phyloP scores from a whole-genome alignment of 257 asterid genomes.

The Schizonepeta tenuifolia region DNA sequence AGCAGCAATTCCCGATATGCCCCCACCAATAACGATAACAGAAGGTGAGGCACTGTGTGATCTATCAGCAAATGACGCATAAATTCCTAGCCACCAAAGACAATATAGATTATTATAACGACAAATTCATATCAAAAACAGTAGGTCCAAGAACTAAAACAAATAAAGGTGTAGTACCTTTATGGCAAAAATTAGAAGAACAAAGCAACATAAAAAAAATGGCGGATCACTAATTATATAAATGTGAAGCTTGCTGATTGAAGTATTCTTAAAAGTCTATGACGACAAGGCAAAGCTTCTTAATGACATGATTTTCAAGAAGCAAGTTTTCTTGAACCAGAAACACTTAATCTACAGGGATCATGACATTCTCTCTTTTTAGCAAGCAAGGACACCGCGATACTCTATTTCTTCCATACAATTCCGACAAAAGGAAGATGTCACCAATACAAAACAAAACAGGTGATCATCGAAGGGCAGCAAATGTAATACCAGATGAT shows the following conservation, averaged over 20 bases:
- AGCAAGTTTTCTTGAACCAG: neutral
- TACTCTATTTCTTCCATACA: slow-evolving; percentile 16
- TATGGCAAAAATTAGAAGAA: slow-evolving; percentile 19
- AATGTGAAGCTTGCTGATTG: neutral
- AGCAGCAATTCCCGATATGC: slow-evolving; percentile 97
- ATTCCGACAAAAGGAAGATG: neutral
- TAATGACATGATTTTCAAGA: slow-evolving; percentile 9
- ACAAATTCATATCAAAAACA: slow-evolving; percentile 5
- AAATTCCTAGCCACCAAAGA: slow-evolving; percentile 49
- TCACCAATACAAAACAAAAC: neutral
- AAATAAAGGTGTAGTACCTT: neutral
- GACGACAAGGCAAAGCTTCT: neutral
- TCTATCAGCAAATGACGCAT: slow-evolving; percentile 56
- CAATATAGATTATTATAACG: slow-evolving; percentile 21
- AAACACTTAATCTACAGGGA: slow-evolving; percentile 6
- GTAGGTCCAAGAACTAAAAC: slow-evolving; percentile 18
- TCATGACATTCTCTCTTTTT: neutral
- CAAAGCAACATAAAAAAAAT: neutral
- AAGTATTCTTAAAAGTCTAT: neutral
- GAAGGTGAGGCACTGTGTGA: slow-evolving; percentile 61
- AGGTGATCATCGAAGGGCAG: slow-evolving; percentile 21
- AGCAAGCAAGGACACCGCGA: neutral
- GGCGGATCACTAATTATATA: neutral
- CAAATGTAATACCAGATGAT: neutral
- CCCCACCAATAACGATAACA: slow-evolving; percentile 93